Evolutionary conservation across 192 early-diverging fungal genomes (phyloP), one percentile per base, ranked within the genome.

Genomic region (Backusella westeae): DNA sequence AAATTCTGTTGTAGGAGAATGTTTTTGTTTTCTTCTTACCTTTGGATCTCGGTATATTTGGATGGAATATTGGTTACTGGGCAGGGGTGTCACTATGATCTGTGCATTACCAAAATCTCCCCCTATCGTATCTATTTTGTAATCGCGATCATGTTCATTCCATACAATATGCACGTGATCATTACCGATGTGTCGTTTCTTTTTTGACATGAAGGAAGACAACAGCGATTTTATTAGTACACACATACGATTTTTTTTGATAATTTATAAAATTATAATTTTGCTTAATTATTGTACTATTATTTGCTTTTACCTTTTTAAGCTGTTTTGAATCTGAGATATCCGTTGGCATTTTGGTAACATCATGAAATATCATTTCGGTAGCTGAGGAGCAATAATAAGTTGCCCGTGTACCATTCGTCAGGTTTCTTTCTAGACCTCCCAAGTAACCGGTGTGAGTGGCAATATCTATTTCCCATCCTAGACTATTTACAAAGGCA

Each of bases 181-280:
- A 78, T 99, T 99, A 32, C 98, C 98, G 80, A 99, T 94, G 75
- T 99, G 98, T 6, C 98, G 92, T 91, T 99, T 99, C 94, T 95
- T 44, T 41, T 42, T 26, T 26, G 17, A 6, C 10, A 23, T 36
- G 23, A 38, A 36, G 14, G 32, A 35, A 34, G 32, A 35, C 32
- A 35, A 34, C 6, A 21, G 19, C 21, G 52, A 42, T 29, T 32
- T 17, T 14, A 32, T 41, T 32, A 34, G 15, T 68, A 29, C 19
- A 49, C 19, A 7, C 6, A 49, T 49, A 49, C 46, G 19, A 49
- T 49, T 21, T 49, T 49, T 49, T 49, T 49, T 49, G 19, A 6
- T 19, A 7, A 44, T 53, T 21, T 21, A 52, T 52, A 52, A 52
- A 0, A 21, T 56, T 26, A 56, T 23, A 56, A 9, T 10, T 23